phyloP scores from a whole-genome alignment of 2,329 filamentous ascomycete species.

The Fusarium metavorans region DNA sequence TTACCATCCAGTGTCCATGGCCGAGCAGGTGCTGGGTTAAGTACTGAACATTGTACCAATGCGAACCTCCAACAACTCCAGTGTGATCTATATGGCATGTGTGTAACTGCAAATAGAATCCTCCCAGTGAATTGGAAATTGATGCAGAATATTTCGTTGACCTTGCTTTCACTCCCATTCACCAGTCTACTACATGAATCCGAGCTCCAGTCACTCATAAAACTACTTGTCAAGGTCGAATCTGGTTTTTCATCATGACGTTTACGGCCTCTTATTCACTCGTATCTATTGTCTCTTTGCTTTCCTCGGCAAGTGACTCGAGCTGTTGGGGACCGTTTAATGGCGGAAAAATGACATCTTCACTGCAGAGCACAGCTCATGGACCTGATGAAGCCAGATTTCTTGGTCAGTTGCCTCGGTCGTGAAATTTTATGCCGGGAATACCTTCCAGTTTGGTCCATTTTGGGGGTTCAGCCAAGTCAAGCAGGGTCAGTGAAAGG shows the following conservation, averaged over 20 bases:
- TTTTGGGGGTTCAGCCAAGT: not conserved
- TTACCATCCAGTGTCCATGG: conserved; percentile 35
- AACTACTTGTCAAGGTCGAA: not conserved
- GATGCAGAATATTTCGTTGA: not conserved
- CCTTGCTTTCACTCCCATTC: not conserved
- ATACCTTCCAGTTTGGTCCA: not conserved
- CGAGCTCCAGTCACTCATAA: not conserved
- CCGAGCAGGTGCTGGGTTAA: conserved; percentile 38
- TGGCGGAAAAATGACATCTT: not conserved
- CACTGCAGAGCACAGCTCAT: not conserved
- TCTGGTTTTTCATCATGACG: not conserved
- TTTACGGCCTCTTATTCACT: not conserved
- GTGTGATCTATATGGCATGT: not conserved
- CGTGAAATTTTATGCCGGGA: not conserved
- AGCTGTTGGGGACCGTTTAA: not conserved
- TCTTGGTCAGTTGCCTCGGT: not conserved
- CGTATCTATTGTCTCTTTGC: not conserved
- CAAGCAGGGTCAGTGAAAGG: not conserved
- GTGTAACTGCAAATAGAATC: not conserved
- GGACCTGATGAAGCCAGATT: not conserved
- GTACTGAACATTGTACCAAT: not conserved
- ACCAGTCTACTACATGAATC: not conserved
- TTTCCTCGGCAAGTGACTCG: not conserved
- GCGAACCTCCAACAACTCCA: not conserved
- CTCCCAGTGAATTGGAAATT: not conserved